Evolutionary conservation across 2,329 filamentous ascomycete genomes (phyloP).

Genomic region (Microcyclospora pomicola): DNA sequence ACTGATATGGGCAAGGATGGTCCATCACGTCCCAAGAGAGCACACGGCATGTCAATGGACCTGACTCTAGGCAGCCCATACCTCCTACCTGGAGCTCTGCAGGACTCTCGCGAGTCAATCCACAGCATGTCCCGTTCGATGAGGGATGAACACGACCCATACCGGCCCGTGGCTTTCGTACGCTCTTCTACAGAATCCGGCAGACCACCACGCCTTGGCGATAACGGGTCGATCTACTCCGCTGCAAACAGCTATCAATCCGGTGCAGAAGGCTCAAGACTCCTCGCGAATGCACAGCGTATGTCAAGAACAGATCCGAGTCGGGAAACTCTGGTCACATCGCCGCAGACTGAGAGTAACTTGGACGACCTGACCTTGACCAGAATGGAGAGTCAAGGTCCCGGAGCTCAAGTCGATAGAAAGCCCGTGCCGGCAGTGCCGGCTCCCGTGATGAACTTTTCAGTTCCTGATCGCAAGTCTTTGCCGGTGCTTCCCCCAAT

Average conservation of each 20-base stretch:
- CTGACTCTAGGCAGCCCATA: conserved; percentile 73
- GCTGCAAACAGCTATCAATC: conserved; percentile 34
- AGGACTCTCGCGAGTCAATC: conserved; percentile 72
- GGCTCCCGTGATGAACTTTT: too few species aligned
- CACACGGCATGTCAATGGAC: conserved; percentile 44
- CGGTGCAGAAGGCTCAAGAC: conserved; percentile 30
- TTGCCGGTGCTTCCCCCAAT: neutral
- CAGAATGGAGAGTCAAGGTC: too few species aligned
- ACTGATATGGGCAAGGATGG: conserved; percentile 25
- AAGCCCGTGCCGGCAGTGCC: too few species aligned
- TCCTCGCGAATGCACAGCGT: conserved; percentile 43
- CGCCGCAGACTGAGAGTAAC: neutral
- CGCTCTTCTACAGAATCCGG: conserved; percentile 30
- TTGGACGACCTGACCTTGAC: neutral
- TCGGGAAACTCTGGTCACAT: neutral
- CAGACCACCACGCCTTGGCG: conserved; percentile 10
- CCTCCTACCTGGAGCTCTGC: conserved; percentile 70
- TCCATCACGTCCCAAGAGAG: conserved; percentile 12
- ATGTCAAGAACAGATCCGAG: conserved; percentile 28
- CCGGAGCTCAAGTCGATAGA: too few species aligned
- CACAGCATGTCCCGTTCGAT: conserved; percentile 70
- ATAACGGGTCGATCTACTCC: conserved; percentile 38
- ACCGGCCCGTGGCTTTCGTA: conserved; percentile 52
- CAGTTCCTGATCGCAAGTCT: conserved; percentile 1
- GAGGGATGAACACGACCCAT: conserved; percentile 67